Evolutionary conservation across 805 yeast genomes (phyloP).

Genomic region (Phaffomyces thermotolerans): DNA sequence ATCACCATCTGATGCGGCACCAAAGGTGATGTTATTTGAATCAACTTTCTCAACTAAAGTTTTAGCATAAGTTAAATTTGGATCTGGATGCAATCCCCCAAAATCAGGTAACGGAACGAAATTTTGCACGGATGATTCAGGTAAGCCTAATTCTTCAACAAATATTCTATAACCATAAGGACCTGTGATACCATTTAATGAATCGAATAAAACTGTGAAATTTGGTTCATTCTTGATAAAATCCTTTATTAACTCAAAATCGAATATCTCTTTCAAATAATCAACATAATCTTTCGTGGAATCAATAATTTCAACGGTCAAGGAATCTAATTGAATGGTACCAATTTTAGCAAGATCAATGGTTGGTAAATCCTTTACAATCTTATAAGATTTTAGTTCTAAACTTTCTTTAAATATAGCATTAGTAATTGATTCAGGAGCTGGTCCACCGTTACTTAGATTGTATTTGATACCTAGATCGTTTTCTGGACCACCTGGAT

Average conservation of each 20-base stretch:
- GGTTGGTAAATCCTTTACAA: constrained; percentile 48
- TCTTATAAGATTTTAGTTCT: constrained; percentile 51
- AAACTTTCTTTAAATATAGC: constrained; percentile 70
- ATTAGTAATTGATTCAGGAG: constrained; percentile 91
- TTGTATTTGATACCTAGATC: constrained; percentile 96
- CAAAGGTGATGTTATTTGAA: constrained; percentile 72
- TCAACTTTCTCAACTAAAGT: constrained; percentile 87
- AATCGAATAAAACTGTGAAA: constrained; percentile 79
- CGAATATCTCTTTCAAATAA: constrained; percentile 80
- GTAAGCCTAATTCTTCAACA: constrained; percentile 76
- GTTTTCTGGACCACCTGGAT: constrained; percentile 92
- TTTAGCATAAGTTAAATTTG: constrained; percentile 89
- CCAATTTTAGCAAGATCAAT: constrained; percentile 63
- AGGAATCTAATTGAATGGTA: constrained; percentile 40
- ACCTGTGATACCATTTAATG: constrained; percentile 93
- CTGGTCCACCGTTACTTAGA: constrained; percentile 94
- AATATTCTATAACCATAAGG: constrained; percentile 88
- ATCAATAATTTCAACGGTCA: constrained; percentile 77
- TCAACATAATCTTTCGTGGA: constrained; percentile 70
- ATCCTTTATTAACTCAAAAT: constrained; percentile 68
- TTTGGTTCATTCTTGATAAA: constrained; percentile 53
- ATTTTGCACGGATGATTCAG: constrained; percentile 67
- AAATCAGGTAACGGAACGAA: constrained; percentile 77
- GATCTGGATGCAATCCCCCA: constrained; percentile 98
- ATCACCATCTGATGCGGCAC: constrained; percentile 99